Percentiles rank a stretch among this genome's conserved stretches.
phyloP scores from a whole-genome alignment of 139 green algal genomes.

The Mesotaenium endlicherianum region DNA sequence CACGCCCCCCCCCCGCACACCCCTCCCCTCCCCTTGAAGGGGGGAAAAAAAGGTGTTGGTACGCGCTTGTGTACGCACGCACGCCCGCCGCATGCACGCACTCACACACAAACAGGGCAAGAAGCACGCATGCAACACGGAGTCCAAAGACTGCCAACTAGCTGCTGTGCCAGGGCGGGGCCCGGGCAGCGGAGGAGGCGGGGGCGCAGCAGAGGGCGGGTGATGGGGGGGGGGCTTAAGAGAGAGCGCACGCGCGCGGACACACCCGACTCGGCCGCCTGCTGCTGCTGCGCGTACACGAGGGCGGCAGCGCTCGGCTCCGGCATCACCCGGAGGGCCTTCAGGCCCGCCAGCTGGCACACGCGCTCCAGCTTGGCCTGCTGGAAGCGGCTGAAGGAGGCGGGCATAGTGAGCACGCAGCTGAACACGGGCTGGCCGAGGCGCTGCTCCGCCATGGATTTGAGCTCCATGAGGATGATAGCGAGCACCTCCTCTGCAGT shows the following conservation, averaged over 20 bases:
- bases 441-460: background rate
- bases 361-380: background rate
- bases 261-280: no score
- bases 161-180: no score
- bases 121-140: background rate
- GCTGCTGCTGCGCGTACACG: constrained; percentile 12
- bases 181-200: no score
- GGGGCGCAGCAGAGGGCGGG: no score
- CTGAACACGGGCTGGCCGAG: background rate
- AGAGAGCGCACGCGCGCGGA: no score
- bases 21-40: background rate
- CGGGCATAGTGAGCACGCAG: constrained; percentile 11
- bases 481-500: constrained; percentile 22
- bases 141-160: background rate
- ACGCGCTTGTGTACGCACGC: no score
- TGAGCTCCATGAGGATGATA: constrained; percentile 8
- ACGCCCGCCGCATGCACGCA: no score
- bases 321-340: constrained; percentile 12
- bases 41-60: background rate
- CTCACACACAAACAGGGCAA: background rate
- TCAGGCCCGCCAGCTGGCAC: constrained; percentile 9
- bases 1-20: background rate
- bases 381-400: constrained; percentile 18
- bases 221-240: no score
- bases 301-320: constrained; percentile 13